Base-by-base conservation (phyloP, 352 stramenopile genomes). In the Thalassiosira exigua region DNA sequence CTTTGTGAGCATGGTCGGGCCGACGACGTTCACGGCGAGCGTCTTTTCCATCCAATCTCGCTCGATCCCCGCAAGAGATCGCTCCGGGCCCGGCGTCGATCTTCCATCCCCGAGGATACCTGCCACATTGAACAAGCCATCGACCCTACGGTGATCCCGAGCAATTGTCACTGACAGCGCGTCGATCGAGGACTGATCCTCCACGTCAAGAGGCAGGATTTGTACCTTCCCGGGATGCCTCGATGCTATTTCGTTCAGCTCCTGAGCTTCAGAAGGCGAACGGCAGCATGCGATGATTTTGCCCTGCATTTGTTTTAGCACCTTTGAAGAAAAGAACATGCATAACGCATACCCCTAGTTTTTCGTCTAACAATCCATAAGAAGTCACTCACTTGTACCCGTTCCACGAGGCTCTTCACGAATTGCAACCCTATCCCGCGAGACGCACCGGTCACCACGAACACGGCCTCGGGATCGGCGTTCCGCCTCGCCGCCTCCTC, bases 1-100 rank as follows among this genome's bases (percentile, higher is more conserved):
- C 46, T 82, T 58, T 3, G 72, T 72, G 33, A 94, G 64, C 75
- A 95, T 89, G 19, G 90, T 61, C 11, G 88, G 87, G 7, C 87
- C 89, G n/a, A 93, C 50, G 22, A 79, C 76, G 76, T 95, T 94
- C 24, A 94, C 79, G 12, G 75, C 68, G 22, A 93, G 62, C 11
- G 44, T 81, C 29, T 86, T 78, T 33, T 75, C 29, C 44, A 92
- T 50, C 84, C 88, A 91, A 11, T 82, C 81, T 42, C 77, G 54
- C 29, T 91, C 78, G 33, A 94, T 80, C 7, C 27, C 66, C 19
- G 53, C 27, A 11, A 94, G 26, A 19, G 65, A 75, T 51, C 86
- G 65, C 78, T 92, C 88, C 52, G 76, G 79, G 19, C 82, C 84
- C 1, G 80, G 62, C 17, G 80, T 91, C 7, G 69, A 79, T 27